Evolutionary conservation across 192 early-diverging fungal genomes (phyloP), one percentile per base, ranked within the genome.

Genomic region (Thoreauomyces humboldtii): DNA sequence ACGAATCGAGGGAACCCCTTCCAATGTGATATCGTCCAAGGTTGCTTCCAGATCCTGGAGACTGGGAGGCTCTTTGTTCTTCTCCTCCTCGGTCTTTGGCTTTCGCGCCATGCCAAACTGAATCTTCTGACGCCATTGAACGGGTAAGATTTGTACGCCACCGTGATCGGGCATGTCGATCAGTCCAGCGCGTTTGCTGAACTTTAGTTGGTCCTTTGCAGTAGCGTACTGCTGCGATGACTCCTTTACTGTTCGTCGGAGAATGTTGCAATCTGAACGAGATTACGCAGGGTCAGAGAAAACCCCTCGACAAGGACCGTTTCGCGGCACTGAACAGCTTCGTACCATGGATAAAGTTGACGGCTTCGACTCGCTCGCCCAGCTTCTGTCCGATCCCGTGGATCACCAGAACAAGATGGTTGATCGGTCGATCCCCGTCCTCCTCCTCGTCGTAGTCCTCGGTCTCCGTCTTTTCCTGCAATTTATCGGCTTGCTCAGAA

Each of bases 361-460:
- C 82, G 0, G 78, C 80, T 33, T 84, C 80, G 58, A 92, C 76
- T 27, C 79, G 68, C 51, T 92, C 90, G 25, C 85, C 78, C 14
- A 93, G 73, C 59, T 92, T 93, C 64, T 93, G 91, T 21, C 91
- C 91, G 50, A 93, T 86, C 73, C 91, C 92, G 59, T 94, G 92
- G 69, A 94, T 84, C 9, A 89, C 91, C 54, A 94, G 76, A 6
- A 94, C 72, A 9, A 94, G 61, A 69, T 94, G 92, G 61, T 91
- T 79, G 50, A 94, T 86, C 11, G 73, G 75, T 28, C 90, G 74
- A 44, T 87, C 87, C 7, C 86, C 81, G 19, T 77, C 77, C 46
- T 86, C 84, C 0, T 74, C 79, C 32, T 68, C 77, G 27, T 65
- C 72, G 34, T 85, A 79, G 59, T 87, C 82, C 53, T 86, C 79